Evolutionary conservation across 1,284 basidiomycete species (phyloP), one percentile per base, ranked within the genome.

Genomic region (Mycena sp.): DNA sequence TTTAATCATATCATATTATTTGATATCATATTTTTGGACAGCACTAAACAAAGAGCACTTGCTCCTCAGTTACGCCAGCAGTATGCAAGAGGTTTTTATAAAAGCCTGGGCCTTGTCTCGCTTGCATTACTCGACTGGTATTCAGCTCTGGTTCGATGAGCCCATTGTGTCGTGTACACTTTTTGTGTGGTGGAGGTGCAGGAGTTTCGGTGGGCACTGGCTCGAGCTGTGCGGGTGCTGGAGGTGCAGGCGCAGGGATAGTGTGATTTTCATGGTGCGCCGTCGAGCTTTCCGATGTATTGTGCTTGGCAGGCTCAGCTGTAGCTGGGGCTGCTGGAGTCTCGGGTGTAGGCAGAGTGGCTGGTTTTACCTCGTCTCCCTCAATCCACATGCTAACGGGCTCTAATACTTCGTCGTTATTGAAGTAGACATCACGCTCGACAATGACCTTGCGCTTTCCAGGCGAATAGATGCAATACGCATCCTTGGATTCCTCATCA

Each of bases 311-410:
- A 9, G 40, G 40, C n/a, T 9, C 21, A 6, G 21, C 10, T 7
- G 17, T 17, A 10, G 10, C 17, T 10, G 35, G 35, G 17, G n/a
- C 21, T 7, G 9, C 17, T 43, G 10, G 40, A 43, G 40, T 17
- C 9, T 9, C 10, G 40, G 40, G 21, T 9, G 40, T 19, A 7
- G 40, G 40, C n/a, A 17, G n/a, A 43, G 7, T 23, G 40, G n/a
- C 40, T n/a, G n/a, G n/a, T 9, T 45, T 23, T 19, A 32, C 63
- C 28, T 35, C 43, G 64, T 68, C 68, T 69, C 67, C 70, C 61
- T 71, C 67, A 45, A 70, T 49, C 50, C 23, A 49, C 40, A 58
- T 40, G 38, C 45, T 56, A 12, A 59, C 64, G n/a, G 50, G n/a
- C 56, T 29, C 56, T 19, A 46, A 41, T 30, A 32, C n/a, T 17